Base-by-base conservation (phyloP, 371 early-diverging fungal genomes). In the Dichotomocladium elegans region DNA sequence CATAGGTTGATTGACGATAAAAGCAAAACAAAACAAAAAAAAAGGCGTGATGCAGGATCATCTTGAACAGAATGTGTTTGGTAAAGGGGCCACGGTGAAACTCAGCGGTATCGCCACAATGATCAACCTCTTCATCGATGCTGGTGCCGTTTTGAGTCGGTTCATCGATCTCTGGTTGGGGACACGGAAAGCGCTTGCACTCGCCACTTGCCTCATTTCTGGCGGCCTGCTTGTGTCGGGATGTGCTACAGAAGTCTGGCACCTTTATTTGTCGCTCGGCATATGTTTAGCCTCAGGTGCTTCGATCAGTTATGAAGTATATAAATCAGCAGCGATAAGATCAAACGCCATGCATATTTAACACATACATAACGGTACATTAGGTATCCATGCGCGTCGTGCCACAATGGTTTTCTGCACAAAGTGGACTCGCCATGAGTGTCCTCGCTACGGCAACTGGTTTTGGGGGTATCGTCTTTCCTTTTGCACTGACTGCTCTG, bases 401-500 rank as follows among this genome's bases (percentile, higher is more conserved):
- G 1, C 53, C 85, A 0, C 87, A 88, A 53, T 90, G 87, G 88
- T 90, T 89, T 57, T 51, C 43, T 21, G 68, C 67, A 17, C 53
- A 63, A 24, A 76, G 87, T 5, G 82, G 84, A 0, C 46, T 89
- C 31, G 90, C 86, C 6, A 74, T 79, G 0, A 91, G 89, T 14
- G 68, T 90, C 9, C 80, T 83, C 9, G 41, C 26, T 15, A 51
- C 41, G 17, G 41, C 27, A 28, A 40, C 19, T 3, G 51, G 41
- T 12, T 28, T 51, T 28, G 28, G 25, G 15, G 37, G 51, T 19
- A 15, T 37, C 2, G 41, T 28, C 8, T 35, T 35, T 6, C 41
- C 51, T 2, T 31, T 51, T 35, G 26, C 35, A 14, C 31, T 48
- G 31, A 48, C 49, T 14, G 34, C 37, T 48, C 35, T 31, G 22